Evolutionary conservation across 1,139 yeast genomes (phyloP).

Genomic region (Hansenula lynferdii): DNA sequence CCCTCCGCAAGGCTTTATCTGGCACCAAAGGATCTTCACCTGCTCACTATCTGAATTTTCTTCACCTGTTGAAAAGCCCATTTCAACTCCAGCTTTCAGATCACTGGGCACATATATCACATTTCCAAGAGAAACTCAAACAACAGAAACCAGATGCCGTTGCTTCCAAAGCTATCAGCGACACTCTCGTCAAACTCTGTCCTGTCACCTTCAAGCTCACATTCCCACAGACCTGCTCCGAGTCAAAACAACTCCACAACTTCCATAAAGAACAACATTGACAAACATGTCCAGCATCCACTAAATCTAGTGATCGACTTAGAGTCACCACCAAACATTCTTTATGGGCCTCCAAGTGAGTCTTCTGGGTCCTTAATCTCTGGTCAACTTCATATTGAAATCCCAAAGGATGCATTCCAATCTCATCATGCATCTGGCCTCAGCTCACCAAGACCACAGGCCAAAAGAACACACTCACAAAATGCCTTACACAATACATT

Average conservation of each 20-base stretch:
- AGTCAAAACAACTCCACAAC: neutral
- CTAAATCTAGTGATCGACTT: constrained; percentile 54
- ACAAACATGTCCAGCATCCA: constrained; percentile 24
- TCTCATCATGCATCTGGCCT: constrained; percentile 22
- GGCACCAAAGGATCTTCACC: too few species aligned
- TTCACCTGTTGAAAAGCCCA: too few species aligned
- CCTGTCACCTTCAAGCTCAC: neutral
- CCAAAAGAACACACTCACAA: constrained; percentile 10
- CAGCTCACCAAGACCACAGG: constrained; percentile 8
- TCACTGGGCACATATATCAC: too few species aligned
- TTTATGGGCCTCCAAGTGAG: constrained; percentile 75
- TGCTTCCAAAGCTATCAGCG: constrained; percentile 3
- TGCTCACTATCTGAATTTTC: too few species aligned
- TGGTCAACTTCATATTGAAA: constrained; percentile 51
- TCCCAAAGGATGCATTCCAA: constrained; percentile 19
- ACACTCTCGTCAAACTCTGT: neutral
- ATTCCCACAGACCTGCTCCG: neutral
- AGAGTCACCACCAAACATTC: constrained; percentile 87
- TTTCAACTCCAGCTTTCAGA: too few species aligned
- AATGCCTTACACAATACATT: constrained; percentile 15
- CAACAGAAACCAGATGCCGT: neutral
- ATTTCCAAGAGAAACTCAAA: too few species aligned
- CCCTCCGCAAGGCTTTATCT: too few species aligned
- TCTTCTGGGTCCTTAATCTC: constrained; percentile 84
- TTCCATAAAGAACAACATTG: constrained; percentile 13